phyloP scores from a whole-genome alignment of 192 early-diverging fungal species.

The Coemansia guatemalensis region DNA sequence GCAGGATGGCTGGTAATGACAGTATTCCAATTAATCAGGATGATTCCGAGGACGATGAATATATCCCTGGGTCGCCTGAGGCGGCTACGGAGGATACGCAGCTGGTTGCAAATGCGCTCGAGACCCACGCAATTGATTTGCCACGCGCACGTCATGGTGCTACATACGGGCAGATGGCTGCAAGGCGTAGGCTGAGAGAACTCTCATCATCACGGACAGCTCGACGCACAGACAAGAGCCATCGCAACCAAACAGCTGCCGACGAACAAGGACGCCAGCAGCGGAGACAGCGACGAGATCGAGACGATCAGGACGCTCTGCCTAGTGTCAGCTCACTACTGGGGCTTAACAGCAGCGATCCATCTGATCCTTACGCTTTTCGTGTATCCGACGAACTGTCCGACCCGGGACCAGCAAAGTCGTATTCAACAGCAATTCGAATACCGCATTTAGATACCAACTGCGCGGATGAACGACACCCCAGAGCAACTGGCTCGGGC shows the following conservation, averaged over 20 bases:
- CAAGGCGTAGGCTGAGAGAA: slow-evolving; percentile 11
- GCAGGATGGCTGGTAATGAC: neutral
- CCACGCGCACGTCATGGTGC: slow-evolving; percentile 9
- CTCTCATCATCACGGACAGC: slow-evolving; percentile 3
- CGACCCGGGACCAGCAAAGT: neutral
- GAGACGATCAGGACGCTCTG: neutral
- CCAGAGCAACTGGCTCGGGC: neutral
- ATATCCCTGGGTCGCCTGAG: slow-evolving; percentile 35
- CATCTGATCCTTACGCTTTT: slow-evolving; percentile 4
- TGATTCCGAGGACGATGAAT: slow-evolving; percentile 46
- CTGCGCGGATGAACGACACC: neutral
- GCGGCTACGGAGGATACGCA: slow-evolving; percentile 18
- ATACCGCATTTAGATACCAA: neutral
- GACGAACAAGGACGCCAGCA: neutral
- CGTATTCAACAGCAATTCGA: neutral
- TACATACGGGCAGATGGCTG: slow-evolving; percentile 35
- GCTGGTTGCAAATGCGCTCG: neutral
- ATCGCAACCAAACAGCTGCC: neutral
- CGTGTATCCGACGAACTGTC: slow-evolving; percentile 2
- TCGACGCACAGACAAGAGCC: neutral
- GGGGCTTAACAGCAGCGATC: neutral
- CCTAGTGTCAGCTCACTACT: slow-evolving; percentile 16
- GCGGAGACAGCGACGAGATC: neutral
- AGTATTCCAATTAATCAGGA: slow-evolving; percentile 19
- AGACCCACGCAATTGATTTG: neutral